phyloP scores from a whole-genome alignment of 352 stramenopile species.

The Thraustochytrium sp. region DNA sequence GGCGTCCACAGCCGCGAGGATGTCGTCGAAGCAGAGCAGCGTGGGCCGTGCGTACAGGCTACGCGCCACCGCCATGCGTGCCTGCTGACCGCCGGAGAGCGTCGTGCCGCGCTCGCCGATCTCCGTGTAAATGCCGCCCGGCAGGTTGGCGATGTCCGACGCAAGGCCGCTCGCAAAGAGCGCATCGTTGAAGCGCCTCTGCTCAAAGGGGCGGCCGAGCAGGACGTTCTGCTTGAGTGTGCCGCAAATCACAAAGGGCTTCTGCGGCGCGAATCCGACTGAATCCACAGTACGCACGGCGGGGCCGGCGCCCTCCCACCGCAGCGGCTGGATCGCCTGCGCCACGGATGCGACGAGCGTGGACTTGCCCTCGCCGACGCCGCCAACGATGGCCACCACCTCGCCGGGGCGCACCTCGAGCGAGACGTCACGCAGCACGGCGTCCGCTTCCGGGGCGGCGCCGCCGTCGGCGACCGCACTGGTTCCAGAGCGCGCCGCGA shows the following conservation, averaged over 20 bases:
- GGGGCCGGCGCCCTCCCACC: too few relatives aligned
- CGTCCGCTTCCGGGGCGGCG: background rate
- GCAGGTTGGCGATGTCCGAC: constrained; percentile 58
- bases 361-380: constrained; percentile 27
- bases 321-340: background rate
- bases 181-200: constrained; percentile 57
- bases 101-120: constrained; percentile 62
- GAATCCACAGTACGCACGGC: background rate
- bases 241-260: constrained; percentile 58
- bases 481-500: background rate
- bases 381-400: constrained; percentile 6
- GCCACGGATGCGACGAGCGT: background rate
- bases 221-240: constrained; percentile 65
- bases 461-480: too few relatives aligned
- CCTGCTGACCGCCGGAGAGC: constrained; percentile 58
- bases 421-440: background rate
- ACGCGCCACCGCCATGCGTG: constrained; percentile 61
- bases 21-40: constrained; percentile 64
- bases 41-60: constrained; percentile 51
- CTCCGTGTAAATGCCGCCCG: constrained; percentile 59
- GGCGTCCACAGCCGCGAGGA: constrained; percentile 64
- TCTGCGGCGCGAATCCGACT: constrained; percentile 40
- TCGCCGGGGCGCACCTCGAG: background rate
- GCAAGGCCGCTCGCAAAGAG: constrained; percentile 60
- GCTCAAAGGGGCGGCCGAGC: constrained; percentile 62